These are phyloP conservation scores for Aspergillus panamensis DNA, from an alignment of 495 filamentous ascomycete genomes.

Conservation along the genomic window DNA sequence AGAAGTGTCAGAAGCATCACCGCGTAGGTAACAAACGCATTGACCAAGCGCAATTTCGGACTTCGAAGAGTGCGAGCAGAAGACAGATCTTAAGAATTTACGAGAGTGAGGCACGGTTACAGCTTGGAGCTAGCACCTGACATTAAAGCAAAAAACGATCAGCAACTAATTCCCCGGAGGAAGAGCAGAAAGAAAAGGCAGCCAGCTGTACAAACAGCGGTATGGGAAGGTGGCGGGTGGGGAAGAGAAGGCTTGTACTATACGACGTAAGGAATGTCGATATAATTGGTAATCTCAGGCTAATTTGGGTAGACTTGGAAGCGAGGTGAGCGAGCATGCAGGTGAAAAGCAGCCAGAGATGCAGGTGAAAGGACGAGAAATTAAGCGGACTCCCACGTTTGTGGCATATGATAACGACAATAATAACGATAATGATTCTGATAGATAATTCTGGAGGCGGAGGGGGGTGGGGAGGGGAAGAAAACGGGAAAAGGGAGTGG, in stretches of 20 bases:
- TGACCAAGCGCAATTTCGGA: neutral
- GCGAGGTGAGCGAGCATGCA: constrained; percentile 16
- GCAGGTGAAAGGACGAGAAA: constrained; percentile 22
- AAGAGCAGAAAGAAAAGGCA: neutral
- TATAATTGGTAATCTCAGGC: neutral
- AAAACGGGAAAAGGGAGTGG: constrained; percentile 4
- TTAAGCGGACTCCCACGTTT: constrained; percentile 18
- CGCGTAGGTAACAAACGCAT: constrained; percentile 7
- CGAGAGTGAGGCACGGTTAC: neutral
- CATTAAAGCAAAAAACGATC: neutral
- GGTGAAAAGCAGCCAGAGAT: constrained; percentile 18
- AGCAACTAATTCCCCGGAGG: neutral
- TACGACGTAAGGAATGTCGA: constrained; percentile 1
- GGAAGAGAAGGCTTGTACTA: neutral
- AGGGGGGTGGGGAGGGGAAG: constrained; percentile 14
- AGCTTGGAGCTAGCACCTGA: constrained; percentile 1
- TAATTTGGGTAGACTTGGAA: constrained; percentile 10
- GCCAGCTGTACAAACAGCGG: constrained; percentile 14
- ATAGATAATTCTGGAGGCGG: constrained; percentile 8
- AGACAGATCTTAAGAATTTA: neutral
- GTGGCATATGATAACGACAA: constrained; percentile 9
- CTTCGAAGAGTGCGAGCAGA: neutral
- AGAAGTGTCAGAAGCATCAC: constrained; percentile 15
- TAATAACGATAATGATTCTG: constrained; percentile 1
- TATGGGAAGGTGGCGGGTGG: constrained; percentile 11